Evolutionary conservation across 2,329 filamentous ascomycete genomes (phyloP).

Genomic region (Paecilomyces formosus): DNA sequence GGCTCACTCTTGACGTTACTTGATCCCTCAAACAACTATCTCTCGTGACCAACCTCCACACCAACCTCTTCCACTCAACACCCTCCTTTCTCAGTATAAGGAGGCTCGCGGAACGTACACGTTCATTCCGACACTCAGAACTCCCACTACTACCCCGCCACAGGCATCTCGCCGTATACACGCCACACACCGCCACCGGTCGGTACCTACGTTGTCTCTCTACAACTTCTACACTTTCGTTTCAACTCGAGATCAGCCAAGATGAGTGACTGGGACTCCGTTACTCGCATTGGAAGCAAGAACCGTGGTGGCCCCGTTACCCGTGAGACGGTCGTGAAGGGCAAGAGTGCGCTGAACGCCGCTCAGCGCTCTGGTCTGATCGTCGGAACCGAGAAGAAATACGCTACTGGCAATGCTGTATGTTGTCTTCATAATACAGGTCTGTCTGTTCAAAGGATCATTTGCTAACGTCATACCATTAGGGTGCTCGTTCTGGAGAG

Average conservation of each 20-base stretch:
- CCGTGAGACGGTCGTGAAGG: constrained; percentile 83
- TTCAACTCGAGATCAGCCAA: constrained; percentile 11
- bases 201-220: neutral
- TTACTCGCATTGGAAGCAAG: constrained; percentile 92
- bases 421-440: constrained; percentile 26
- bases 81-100: neutral
- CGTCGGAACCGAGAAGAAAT: constrained; percentile 90
- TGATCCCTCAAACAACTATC: constrained; percentile 12
- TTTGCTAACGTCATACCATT: constrained; percentile 8
- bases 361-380: constrained; percentile 73
- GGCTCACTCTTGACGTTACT: constrained; percentile 14
- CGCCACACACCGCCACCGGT: neutral
- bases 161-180: neutral
- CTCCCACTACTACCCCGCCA: neutral
- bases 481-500: constrained; percentile 52
- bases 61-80: constrained; percentile 3
- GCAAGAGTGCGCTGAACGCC: constrained; percentile 78
- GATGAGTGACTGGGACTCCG: constrained; percentile 77
- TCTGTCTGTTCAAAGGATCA: constrained; percentile 1
- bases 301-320: constrained; percentile 56
- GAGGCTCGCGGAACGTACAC: constrained; percentile 1
- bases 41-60: constrained; percentile 22
- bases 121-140: neutral
- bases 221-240: neutral
- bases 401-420: constrained; percentile 68